Evolutionary conservation across 805 yeast species (phyloP), one percentile per base, ranked within the genome.

Genomic region (Lipomyces lipofer): DNA sequence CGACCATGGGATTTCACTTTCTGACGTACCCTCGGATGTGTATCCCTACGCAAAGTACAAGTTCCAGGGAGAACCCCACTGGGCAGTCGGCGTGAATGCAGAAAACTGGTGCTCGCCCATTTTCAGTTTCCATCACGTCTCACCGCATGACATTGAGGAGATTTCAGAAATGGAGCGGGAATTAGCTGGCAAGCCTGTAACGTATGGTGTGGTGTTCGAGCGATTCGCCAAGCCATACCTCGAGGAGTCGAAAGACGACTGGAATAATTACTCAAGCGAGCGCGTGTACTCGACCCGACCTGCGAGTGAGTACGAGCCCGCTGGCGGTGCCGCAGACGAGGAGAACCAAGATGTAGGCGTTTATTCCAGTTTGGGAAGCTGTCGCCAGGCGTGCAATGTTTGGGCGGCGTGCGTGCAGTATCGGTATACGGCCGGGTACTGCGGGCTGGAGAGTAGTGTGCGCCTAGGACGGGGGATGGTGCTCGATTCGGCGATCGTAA

Each of bases 101-200:
- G 59, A 35, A 15, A 58, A 51, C 47, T 61, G 61, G 68, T 70
- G 73, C 51, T 47, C 47, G 25, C 64, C 70, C 17, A 50, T 69
- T 17, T 42, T 66, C 22, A 53, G 67, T 3, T 67, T 69, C 58
- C 74, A 71, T 51, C 72, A 71, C 44, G 39, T 64, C 8, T 30
- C 44, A 3, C 62, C 68, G n/a, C 30, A 40, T 12, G 56, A 52
- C 29, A 47, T 52, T 8, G 49, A 43, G 28, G 33, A 47, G 12
- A 51, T 69, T 40, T 69, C 62, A 63, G 69, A 69, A 42, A 70
- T 69, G 61, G 74, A 71, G 52, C 62, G 56, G 56, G 60, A 44
- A 43, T 57, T 47, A 25, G 4, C n/a, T 7, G 38, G 15, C 12
- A n/a, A 10, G 19, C 21, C 30, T 17, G 58, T 65, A 9, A 44